A percentile compares a stretch with the other conserved stretches of the same genome.
Conservation (phyloP, 192 early-diverging fungal genomes). For the Allomyces macrogynus region DNA sequence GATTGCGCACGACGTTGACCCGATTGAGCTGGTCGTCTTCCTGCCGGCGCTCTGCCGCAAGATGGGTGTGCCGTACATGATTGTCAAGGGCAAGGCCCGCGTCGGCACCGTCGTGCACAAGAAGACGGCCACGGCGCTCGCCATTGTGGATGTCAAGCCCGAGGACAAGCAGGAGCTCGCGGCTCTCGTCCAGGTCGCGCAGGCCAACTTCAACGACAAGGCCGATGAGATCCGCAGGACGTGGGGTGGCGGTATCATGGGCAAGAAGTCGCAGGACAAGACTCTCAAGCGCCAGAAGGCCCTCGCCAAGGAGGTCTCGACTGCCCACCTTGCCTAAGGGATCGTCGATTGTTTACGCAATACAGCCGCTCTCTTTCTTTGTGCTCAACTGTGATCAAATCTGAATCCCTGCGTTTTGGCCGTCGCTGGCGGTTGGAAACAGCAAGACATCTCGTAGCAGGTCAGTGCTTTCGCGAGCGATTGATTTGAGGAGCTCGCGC, state of each 20-base stretch:
- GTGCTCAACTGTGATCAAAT: too few species aligned
- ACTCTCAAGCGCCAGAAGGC: constrained; percentile 52
- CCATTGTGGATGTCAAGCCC: constrained; percentile 75
- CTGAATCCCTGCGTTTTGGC: too few species aligned
- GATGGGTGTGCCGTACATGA: constrained; percentile 98
- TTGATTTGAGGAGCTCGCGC: too few species aligned
- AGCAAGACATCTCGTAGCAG: too few species aligned
- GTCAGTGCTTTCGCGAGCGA: too few species aligned
- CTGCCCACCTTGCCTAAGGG: background rate
- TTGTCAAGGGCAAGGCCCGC: constrained; percentile 97
- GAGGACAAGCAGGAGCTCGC: constrained; percentile 89
- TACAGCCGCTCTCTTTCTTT: background rate
- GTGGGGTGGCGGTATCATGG: constrained; percentile 99
- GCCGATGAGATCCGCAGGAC: constrained; percentile 65
- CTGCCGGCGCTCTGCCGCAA: constrained; percentile 99
- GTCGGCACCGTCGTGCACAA: constrained; percentile 98
- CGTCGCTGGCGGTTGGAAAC: too few species aligned
- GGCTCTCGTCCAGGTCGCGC: constrained; percentile 70
- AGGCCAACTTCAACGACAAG: constrained; percentile 93
- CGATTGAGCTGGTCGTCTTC: constrained; percentile 97
- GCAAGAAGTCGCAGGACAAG: constrained; percentile 71
- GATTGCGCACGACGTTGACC: constrained; percentile 99
- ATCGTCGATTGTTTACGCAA: background rate
- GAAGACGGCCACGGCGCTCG: constrained; percentile 97
- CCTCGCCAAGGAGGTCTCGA: constrained; percentile 8